These are phyloP conservation scores for Fusarium cyanostomum DNA, from an alignment of 2,329 filamentous ascomycete genomes.

Conservation along the genomic window DNA sequence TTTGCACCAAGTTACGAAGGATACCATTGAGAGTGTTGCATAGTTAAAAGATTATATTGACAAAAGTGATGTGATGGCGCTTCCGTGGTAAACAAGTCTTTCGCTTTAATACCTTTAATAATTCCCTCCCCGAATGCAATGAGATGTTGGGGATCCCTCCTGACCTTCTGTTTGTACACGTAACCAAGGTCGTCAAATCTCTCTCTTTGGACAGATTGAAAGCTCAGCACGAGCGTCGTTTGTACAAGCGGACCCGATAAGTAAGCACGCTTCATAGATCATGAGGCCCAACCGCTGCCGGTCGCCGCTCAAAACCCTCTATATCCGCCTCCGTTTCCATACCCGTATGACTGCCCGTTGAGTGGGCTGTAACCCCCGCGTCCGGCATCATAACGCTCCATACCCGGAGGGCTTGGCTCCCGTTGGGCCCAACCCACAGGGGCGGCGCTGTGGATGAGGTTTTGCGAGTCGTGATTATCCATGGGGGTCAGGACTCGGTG, in stretches of 20 bases:
- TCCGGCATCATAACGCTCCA: slow-evolving; percentile 31
- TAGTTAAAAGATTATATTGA: slow-evolving; percentile 45
- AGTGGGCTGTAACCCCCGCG: slow-evolving; percentile 34
- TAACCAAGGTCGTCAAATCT: slow-evolving; percentile 2
- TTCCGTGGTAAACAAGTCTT: slow-evolving; percentile 44
- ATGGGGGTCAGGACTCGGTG: slow-evolving; percentile 53
- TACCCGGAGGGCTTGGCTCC: slow-evolving; percentile 24
- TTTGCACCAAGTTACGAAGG: slow-evolving; percentile 38
- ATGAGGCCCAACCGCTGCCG: slow-evolving; percentile 13
- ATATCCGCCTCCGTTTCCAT: slow-evolving; percentile 40
- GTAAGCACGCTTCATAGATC: slow-evolving; percentile 26
- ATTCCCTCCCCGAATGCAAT: slow-evolving; percentile 28
- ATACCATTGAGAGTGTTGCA: slow-evolving; percentile 38
- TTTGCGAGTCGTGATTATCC: slow-evolving; percentile 49
- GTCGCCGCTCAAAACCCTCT: slow-evolving; percentile 37
- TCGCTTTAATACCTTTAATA: slow-evolving; percentile 29
- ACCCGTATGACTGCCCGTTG: slow-evolving; percentile 33
- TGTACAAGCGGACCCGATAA: slow-evolving; percentile 22
- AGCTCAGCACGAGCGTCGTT: slow-evolving; percentile 18
- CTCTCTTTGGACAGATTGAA: slow-evolving; percentile 13
- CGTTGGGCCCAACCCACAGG: slow-evolving; percentile 49
- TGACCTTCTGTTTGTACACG: slow-evolving; percentile 22
- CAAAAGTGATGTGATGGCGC: slow-evolving; percentile 41
- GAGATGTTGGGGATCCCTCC: slow-evolving; percentile 3
- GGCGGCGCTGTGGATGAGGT: slow-evolving; percentile 53